Evolutionary conservation across 257 asterid species (phyloP).

Genomic region (Coffea canephora): DNA sequence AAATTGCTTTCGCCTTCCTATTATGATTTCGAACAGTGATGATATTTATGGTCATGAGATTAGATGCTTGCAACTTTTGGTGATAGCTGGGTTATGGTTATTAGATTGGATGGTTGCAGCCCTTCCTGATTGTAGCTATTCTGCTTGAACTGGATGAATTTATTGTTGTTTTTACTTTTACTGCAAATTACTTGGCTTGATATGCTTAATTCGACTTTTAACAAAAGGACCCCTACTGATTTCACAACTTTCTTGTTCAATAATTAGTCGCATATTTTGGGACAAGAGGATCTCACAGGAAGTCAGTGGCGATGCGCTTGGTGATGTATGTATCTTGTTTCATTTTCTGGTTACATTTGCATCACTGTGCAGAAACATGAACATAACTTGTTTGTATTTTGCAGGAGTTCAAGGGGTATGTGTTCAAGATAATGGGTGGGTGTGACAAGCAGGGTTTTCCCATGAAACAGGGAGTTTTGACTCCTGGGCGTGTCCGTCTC

Average conservation of each 20-base stretch:
- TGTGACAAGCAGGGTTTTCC: conserved; percentile 64
- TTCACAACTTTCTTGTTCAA: neutral
- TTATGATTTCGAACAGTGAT: neutral
- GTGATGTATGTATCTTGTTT: conserved; percentile 32
- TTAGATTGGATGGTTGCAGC: neutral
- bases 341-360: neutral
- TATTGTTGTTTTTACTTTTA: neutral
- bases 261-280: conserved; percentile 43
- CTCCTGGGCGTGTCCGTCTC: conserved; percentile 53
- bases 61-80: no score
- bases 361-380: neutral
- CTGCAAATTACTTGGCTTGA: neutral
- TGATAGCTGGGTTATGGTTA: neutral
- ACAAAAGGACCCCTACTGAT: neutral
- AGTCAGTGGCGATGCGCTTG: conserved; percentile 53
- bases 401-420: conserved; percentile 54
- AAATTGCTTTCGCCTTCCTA: neutral
- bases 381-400: neutral
- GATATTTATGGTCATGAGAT: no score
- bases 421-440: conserved; percentile 60
- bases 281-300: conserved; percentile 59
- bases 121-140: neutral
- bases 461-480: conserved; percentile 61
- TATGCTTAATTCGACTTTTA: neutral
- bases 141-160: neutral